Percentiles rank a stretch among this genome's conserved stretches.
phyloP scores from a whole-genome alignment of 2,329 filamentous ascomycete genomes.

The Monilinia aucupariae region DNA sequence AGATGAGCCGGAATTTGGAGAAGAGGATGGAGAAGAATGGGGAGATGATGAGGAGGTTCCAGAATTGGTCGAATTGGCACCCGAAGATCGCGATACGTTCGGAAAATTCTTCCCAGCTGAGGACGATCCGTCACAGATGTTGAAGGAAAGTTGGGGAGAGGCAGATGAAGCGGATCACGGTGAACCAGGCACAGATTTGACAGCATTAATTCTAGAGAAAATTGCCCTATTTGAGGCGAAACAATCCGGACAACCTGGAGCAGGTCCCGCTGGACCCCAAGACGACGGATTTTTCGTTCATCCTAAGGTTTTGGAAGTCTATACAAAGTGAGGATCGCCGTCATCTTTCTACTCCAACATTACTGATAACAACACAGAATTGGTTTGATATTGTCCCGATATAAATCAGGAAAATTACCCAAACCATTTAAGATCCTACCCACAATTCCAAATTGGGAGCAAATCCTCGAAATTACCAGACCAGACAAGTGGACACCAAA shows the following conservation, averaged over 20 bases:
- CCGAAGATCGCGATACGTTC: constrained; percentile 83
- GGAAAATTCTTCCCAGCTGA: constrained; percentile 78
- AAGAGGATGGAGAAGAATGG: constrained; percentile 60
- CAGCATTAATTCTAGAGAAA: constrained; percentile 88
- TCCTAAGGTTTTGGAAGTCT: constrained; percentile 89
- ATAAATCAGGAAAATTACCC: constrained; percentile 92
- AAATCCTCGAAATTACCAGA: constrained; percentile 76
- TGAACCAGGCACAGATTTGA: constrained; percentile 67
- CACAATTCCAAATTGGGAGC: constrained; percentile 86
- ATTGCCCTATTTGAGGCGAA: constrained; percentile 85
- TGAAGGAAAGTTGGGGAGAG: constrained; percentile 33
- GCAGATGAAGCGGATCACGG: constrained; percentile 40
- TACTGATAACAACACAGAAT: constrained; percentile 48
- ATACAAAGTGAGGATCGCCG: constrained; percentile 61
- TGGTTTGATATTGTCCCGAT: constrained; percentile 80
- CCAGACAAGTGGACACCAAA: constrained; percentile 73
- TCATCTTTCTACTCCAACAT: background rate
- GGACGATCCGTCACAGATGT: constrained; percentile 40
- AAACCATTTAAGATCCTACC: constrained; percentile 98
- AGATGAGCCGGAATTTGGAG: constrained; percentile 43
- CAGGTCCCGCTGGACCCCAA: constrained; percentile 37
- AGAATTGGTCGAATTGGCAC: constrained; percentile 75
- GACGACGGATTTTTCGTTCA: constrained; percentile 84
- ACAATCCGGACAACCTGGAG: constrained; percentile 39
- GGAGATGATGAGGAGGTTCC: constrained; percentile 71